A percentile compares a stretch with the other conserved stretches of the same genome.
Conservation (phyloP, 148 eudicot genomes). For the Camellia granthamiana region DNA sequence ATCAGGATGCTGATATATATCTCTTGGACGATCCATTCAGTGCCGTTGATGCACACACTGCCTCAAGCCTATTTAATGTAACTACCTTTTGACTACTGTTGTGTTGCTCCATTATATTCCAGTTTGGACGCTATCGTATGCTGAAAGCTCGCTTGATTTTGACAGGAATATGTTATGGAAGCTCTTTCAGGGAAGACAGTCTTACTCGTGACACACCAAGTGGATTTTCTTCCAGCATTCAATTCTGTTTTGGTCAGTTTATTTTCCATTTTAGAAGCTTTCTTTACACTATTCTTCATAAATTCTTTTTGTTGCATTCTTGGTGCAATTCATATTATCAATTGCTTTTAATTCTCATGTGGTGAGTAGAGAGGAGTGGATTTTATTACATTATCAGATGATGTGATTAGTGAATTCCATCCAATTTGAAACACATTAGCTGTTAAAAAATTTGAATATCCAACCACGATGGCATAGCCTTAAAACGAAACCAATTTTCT, state of each 20-base stretch:
- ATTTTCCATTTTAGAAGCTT: neutral
- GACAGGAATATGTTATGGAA: slow-evolving; percentile 84
- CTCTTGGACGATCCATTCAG: slow-evolving; percentile 96
- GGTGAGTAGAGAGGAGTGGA: neutral
- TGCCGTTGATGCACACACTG: slow-evolving; percentile 98
- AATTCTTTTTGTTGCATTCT: neutral
- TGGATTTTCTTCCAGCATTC: slow-evolving; percentile 94
- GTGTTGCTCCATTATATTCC: neutral
- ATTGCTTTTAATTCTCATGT: neutral
- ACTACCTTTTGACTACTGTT: neutral
- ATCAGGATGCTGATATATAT: slow-evolving; percentile 81
- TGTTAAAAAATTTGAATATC: neutral
- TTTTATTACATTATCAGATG: neutral
- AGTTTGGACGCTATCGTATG: neutral
- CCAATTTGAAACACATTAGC: neutral
- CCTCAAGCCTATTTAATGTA: slow-evolving; percentile 80
- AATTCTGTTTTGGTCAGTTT: slow-evolving; percentile 73
- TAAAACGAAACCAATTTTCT: neutral
- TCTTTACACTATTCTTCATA: neutral
- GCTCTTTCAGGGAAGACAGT: slow-evolving; percentile 79
- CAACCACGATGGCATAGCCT: neutral
- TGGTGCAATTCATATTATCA: neutral
- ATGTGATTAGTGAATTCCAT: neutral
- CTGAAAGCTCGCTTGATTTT: slow-evolving; percentile 10
- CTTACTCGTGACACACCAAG: slow-evolving; percentile 93